phyloP scores from a whole-genome alignment of 306 rosid species.

The Fragaria vesca region DNA sequence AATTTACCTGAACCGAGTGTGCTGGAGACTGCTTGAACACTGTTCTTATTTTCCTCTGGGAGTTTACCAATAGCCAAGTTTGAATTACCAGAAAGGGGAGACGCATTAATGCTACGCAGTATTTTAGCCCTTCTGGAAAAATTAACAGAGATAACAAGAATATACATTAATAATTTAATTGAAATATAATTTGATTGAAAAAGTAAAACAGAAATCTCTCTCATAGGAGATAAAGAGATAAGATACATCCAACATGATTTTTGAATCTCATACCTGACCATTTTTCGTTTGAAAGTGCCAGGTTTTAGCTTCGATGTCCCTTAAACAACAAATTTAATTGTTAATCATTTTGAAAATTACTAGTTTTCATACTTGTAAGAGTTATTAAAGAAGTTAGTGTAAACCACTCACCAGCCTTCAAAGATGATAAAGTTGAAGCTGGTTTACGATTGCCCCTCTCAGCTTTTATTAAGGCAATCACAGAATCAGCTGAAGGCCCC shows the following conservation, averaged over 20 bases:
- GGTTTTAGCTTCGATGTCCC: slow-evolving; percentile 75
- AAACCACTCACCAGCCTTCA: slow-evolving; percentile 62
- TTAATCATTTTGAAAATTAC: slow-evolving; percentile 8
- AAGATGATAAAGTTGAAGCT: slow-evolving; percentile 50
- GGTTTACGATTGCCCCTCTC: slow-evolving; percentile 85
- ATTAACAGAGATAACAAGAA: not conserved
- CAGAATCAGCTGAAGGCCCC: slow-evolving; percentile 86
- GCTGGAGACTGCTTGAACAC: slow-evolving; percentile 45
- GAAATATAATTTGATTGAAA: slow-evolving; percentile 15
- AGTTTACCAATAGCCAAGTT: slow-evolving; percentile 40
- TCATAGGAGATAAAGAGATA: not conserved
- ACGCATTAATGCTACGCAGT: slow-evolving; percentile 45
- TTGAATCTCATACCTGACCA: slow-evolving; percentile 61
- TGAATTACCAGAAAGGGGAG: slow-evolving; percentile 34
- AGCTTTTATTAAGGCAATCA: slow-evolving; percentile 81
- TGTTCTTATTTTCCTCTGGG: slow-evolving; percentile 44
- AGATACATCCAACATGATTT: slow-evolving; percentile 3
- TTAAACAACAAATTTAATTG: slow-evolving; percentile 30
- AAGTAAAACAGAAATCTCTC: slow-evolving; percentile 8
- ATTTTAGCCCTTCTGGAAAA: slow-evolving; percentile 77
- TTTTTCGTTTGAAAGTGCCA: slow-evolving; percentile 59
- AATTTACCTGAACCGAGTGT: slow-evolving; percentile 58
- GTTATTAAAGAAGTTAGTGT: slow-evolving; percentile 14
- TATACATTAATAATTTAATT: not conserved
- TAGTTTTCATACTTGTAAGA: not conserved